These are phyloP conservation scores for Dendrostoma leiphaemia DNA, from an alignment of 2,329 filamentous ascomycete genomes.

Conservation along the genomic window DNA sequence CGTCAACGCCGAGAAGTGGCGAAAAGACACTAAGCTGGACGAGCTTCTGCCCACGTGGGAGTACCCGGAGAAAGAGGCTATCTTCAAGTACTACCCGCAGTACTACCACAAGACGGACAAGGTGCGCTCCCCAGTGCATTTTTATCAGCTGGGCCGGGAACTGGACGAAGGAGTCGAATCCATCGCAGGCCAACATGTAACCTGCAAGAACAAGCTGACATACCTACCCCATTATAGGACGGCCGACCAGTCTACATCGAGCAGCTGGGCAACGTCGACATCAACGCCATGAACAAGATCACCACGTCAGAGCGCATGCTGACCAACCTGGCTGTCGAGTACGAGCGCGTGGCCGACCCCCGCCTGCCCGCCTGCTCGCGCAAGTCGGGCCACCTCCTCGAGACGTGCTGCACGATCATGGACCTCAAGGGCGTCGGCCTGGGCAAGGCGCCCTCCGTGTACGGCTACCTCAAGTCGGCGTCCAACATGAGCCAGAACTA, in stretches of 20 bases:
- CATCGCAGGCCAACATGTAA: no score
- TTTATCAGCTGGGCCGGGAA: background rate
- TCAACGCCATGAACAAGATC: conserved; percentile 88
- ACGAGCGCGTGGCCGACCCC: conserved; percentile 92
- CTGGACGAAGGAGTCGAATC: background rate
- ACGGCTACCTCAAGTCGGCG: conserved; percentile 81
- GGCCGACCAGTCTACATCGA: conserved; percentile 97
- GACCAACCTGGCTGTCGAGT: conserved; percentile 93
- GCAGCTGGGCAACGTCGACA: conserved; percentile 88
- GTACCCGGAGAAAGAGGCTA: conserved; percentile 78
- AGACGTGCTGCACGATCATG: conserved; percentile 98
- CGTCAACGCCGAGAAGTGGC: conserved; percentile 85
- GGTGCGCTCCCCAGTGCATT: conserved; percentile 38
- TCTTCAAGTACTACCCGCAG: conserved; percentile 93
- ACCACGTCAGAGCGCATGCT: conserved; percentile 92
- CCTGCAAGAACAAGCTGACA: no score
- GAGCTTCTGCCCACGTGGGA: conserved; percentile 77
- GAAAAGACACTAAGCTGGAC: conserved; percentile 81
- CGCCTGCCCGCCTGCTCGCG: conserved; percentile 93
- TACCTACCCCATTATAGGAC: conserved; percentile 63
- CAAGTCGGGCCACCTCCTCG: conserved; percentile 83
- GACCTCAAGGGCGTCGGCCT: conserved; percentile 94
- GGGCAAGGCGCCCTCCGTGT: conserved; percentile 77
- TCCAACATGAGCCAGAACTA: conserved; percentile 96
- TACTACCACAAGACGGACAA: conserved; percentile 98